phyloP scores from a whole-genome alignment of 805 yeast species.

The Sugiyamaella qingdaonensis region DNA sequence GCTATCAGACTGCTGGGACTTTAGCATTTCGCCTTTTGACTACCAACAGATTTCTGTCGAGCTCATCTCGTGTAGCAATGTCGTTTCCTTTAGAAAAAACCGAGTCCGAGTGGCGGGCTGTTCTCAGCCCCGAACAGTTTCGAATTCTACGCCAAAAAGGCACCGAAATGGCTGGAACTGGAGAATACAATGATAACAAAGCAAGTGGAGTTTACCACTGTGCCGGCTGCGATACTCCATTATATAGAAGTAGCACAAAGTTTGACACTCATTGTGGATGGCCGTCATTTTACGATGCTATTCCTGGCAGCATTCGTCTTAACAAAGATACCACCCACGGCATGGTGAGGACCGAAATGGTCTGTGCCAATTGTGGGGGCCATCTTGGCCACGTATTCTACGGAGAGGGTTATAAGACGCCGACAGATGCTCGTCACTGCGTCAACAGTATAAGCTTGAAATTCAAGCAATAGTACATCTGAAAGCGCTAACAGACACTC shows the following conservation, averaged over 20 bases:
- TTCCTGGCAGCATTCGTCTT: slow-evolving; percentile 70
- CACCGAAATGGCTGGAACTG: slow-evolving; percentile 65
- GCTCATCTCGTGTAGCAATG: slow-evolving; percentile 4
- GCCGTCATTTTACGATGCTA: slow-evolving; percentile 94
- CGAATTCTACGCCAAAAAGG: slow-evolving; percentile 69
- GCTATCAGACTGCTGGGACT: too few relatives aligned
- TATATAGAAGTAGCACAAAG: slow-evolving; percentile 75
- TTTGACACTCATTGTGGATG: slow-evolving; percentile 94
- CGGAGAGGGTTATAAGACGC: slow-evolving; percentile 87
- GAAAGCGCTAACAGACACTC: not conserved
- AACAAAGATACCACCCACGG: slow-evolving; percentile 63
- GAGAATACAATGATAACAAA: slow-evolving; percentile 51
- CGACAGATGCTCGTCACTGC: slow-evolving; percentile 91
- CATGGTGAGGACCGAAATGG: slow-evolving; percentile 83
- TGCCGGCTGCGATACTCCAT: slow-evolving; percentile 78
- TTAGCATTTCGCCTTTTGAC: too few relatives aligned
- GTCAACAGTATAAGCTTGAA: slow-evolving; percentile 82
- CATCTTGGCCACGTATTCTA: slow-evolving; percentile 94
- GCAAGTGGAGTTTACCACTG: slow-evolving; percentile 68
- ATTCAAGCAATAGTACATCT: slow-evolving; percentile 37
- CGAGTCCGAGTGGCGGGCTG: slow-evolving; percentile 75
- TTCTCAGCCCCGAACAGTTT: slow-evolving; percentile 71
- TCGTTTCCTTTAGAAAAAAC: slow-evolving; percentile 25
- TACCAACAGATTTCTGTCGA: not conserved
- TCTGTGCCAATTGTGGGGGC: slow-evolving; percentile 84